Conservation (phyloP, 2,329 filamentous ascomycete species). For the Helotiales sp. region DNA sequence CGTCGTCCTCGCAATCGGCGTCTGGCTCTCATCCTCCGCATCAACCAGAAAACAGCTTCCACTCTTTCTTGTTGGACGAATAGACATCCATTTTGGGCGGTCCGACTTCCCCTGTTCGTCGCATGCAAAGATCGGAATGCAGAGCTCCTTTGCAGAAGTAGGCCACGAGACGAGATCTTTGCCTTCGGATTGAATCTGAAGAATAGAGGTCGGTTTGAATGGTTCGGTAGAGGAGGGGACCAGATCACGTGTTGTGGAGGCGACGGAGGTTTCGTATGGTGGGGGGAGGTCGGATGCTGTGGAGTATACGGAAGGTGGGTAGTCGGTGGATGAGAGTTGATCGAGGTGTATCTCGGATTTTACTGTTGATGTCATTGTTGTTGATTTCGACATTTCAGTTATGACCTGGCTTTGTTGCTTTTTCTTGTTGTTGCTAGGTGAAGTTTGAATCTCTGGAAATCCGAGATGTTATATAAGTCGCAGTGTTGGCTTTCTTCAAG, state of each 20-base stretch:
- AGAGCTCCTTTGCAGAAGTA: conserved; percentile 44
- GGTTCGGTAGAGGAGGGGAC: background rate
- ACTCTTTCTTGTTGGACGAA: conserved; percentile 53
- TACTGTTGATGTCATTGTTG: background rate
- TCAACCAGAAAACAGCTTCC: conserved; percentile 55
- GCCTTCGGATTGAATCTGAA: conserved; percentile 57
- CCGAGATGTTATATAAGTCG: no score
- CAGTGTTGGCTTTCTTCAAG: no score
- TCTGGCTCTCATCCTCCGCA: conserved; percentile 45
- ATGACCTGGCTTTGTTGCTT: background rate
- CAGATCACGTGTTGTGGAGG: conserved; percentile 10
- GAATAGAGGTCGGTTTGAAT: conserved; percentile 51
- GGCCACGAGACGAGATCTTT: conserved; percentile 52
- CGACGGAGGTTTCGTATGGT: conserved; percentile 11
- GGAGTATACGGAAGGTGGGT: background rate
- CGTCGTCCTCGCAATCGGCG: conserved; percentile 54
- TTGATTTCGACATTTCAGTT: background rate
- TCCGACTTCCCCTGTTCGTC: background rate
- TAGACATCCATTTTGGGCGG: conserved; percentile 55
- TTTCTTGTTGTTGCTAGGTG: background rate
- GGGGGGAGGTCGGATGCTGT: background rate
- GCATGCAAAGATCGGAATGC: conserved; percentile 50
- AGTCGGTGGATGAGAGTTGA: background rate
- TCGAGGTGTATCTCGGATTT: conserved; percentile 18
- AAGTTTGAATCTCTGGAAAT: background rate